Conservation (phyloP, 441 rosid species). For the Pelargonium cotyledonis region DNA sequence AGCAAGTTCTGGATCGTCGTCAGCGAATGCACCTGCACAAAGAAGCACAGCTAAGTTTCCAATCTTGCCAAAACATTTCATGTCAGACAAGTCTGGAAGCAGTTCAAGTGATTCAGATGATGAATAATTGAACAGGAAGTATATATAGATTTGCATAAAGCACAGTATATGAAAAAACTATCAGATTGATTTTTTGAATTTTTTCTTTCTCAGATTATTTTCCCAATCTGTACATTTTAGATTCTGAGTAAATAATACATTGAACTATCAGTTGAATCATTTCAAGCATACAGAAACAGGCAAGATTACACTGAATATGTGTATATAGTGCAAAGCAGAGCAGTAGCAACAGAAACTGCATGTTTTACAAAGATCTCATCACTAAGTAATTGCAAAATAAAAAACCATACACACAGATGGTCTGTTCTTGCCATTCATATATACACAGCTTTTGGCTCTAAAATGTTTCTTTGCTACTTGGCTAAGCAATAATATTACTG, state of each 20-base stretch:
- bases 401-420: not conserved
- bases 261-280: too few species aligned
- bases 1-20: conserved; percentile 25
- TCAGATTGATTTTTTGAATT: not conserved
- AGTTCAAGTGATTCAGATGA: conserved; percentile 52
- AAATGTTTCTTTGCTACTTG: conserved; percentile 11
- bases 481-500: conserved; percentile 10
- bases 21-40: conserved; percentile 31
- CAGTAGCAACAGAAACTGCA: too few species aligned
- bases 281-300: not conserved
- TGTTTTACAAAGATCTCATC: too few species aligned
- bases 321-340: too few species aligned
- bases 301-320: too few species aligned
- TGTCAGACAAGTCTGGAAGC: conserved; percentile 35
- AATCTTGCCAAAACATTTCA: conserved; percentile 56
- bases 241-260: not conserved
- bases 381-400: too few species aligned
- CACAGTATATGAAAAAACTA: conserved; percentile 23
- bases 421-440: conserved; percentile 14
- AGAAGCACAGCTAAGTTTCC: conserved; percentile 55
- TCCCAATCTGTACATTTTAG: not conserved
- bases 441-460: conserved; percentile 14
- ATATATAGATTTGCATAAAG: conserved; percentile 1
- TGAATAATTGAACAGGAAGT: conserved; percentile 36
- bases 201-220: not conserved